Percentiles rank a stretch among this genome's conserved stretches.
phyloP scores from a whole-genome alignment of 345 rosid genomes.

The Excoecaria agallocha region DNA sequence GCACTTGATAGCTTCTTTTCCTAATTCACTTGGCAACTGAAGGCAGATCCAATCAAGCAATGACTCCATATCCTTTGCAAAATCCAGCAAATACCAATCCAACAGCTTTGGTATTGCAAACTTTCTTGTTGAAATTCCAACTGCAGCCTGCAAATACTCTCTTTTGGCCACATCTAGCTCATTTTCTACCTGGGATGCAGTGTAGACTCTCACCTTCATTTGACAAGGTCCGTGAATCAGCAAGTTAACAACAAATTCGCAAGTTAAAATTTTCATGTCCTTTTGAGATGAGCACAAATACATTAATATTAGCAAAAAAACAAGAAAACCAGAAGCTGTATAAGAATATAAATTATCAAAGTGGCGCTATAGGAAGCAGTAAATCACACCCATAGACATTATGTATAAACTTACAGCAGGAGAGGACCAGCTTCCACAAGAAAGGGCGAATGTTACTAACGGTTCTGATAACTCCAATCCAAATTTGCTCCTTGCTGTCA shows the following conservation, averaged over 20 bases:
- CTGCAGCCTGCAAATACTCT: slow-evolving; percentile 76
- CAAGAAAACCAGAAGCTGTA: background rate
- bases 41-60: slow-evolving; percentile 86
- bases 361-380: slow-evolving; percentile 3
- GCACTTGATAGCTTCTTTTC: slow-evolving; percentile 64
- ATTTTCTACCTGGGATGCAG: slow-evolving; percentile 57
- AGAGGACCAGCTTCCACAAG: slow-evolving; percentile 96
- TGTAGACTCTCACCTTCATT: slow-evolving; percentile 69
- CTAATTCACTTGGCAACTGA: slow-evolving; percentile 69
- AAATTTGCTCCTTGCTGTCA: slow-evolving; percentile 54
- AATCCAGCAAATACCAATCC: slow-evolving; percentile 80
- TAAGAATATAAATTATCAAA: background rate
- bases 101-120: slow-evolving; percentile 68
- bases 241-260: no score
- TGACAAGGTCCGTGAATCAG: slow-evolving; percentile 3
- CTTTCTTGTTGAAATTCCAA: slow-evolving; percentile 49
- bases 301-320: background rate
- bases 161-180: slow-evolving; percentile 68
- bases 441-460: slow-evolving; percentile 74
- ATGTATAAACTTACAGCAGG: slow-evolving; percentile 67
- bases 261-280: no score
- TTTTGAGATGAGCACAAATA: background rate
- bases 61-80: slow-evolving; percentile 77
- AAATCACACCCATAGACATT: slow-evolving; percentile 1
- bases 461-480: slow-evolving; percentile 84